Percentiles rank a stretch among this genome's conserved stretches.
Conservation (phyloP, 148 eudicot species). For the Chenopodium formosanum region DNA sequence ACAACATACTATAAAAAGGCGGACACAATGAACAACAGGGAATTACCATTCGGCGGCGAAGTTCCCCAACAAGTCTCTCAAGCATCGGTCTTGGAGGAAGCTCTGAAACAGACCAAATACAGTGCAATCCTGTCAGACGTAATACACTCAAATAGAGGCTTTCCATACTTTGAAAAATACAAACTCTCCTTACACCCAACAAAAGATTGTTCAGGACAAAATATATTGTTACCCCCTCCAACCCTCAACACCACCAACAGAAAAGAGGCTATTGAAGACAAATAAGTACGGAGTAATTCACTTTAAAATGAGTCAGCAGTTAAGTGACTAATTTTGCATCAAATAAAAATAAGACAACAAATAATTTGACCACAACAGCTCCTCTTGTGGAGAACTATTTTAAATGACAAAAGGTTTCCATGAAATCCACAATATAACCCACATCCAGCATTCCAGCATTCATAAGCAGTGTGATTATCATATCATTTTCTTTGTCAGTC, state of each 20-base stretch:
- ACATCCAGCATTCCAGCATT: neutral
- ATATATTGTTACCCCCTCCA: neutral
- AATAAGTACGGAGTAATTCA: neutral
- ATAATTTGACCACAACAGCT: neutral
- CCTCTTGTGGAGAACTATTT: neutral
- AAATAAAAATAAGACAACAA: neutral
- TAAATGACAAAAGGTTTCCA: neutral
- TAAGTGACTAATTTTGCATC: neutral
- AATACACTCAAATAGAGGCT: neutral
- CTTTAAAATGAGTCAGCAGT: neutral
- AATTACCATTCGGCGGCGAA: constrained; percentile 37
- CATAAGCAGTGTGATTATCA: neutral
- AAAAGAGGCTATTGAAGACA: neutral
- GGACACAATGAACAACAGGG: neutral
- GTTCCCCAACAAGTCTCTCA: constrained; percentile 41
- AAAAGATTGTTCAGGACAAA: neutral
- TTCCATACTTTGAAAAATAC: neutral
- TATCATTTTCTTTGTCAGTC: neutral
- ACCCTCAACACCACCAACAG: neutral
- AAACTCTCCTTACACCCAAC: neutral
- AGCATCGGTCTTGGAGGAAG: constrained; percentile 44
- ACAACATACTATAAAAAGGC: neutral
- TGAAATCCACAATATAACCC: neutral
- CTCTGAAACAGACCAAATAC: constrained; percentile 26
- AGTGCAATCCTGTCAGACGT: neutral